Base-by-base conservation (phyloP, 2,329 filamentous ascomycete species). In the Thielaviopsis cerberus region DNA sequence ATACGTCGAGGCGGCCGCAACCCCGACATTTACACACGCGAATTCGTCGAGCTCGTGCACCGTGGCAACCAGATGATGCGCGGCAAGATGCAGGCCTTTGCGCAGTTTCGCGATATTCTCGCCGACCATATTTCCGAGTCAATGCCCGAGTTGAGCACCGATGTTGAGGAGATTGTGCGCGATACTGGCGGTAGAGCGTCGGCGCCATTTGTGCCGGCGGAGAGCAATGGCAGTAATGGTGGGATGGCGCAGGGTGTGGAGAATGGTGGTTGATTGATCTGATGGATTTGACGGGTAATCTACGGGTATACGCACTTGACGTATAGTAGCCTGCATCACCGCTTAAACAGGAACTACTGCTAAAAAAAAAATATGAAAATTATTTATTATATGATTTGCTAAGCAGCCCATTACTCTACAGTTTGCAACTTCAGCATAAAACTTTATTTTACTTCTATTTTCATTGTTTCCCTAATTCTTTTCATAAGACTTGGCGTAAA, bases 1-100 rank as follows among this genome's bases (percentile, higher is more conserved):
- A 65, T 86, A 86, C 70, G 82, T 86, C 64, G 82, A 86, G 79
- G 80, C 66, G 82, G 82, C 51, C 80, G 82, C 55, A 86, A 86
- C 71, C 82, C 82, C 1, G 82, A 86, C 69, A 85, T 86, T 64
- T 86, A 86, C 73, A 86, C 82, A 57, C 75, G 82, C 65, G 82
- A 86, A 71, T 85, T 86, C 65, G 81, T 85, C 65, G 82, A 86
- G 76, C 73, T 82, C 56, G 81, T 82, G 24, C 72, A 81, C 57
- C 73, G 81, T 53, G 74, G 77, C 48, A 86, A 86, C 71, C 82
- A 85, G 73, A 71, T 82, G 61, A 76, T 83, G 72, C 74, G 77
- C 64, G 82, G 82, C 58, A 85, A 85, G 72, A 73, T 76, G 68
- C 67, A 70, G 64, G 82, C 81, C 37, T 86, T 85, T 66, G 73